Evolutionary conservation across 257 asterid species (phyloP).

Genomic region (Schizonepeta tenuifolia): DNA sequence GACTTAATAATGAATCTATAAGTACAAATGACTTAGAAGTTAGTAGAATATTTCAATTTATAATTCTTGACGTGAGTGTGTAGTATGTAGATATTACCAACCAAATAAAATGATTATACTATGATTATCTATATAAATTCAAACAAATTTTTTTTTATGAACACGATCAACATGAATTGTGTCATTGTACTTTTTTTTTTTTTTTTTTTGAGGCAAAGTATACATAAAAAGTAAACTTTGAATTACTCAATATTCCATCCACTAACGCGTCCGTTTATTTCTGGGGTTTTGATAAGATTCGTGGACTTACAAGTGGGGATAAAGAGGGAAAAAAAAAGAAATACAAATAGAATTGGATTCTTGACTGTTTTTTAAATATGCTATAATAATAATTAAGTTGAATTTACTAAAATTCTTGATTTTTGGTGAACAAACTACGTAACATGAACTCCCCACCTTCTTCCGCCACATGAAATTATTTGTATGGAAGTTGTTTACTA

Average conservation of each 20-base stretch:
- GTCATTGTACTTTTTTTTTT: too few species aligned
- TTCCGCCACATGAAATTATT: background rate
- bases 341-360: background rate
- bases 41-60: too few species aligned
- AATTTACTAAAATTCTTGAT: background rate
- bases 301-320: background rate
- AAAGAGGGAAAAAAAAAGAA: background rate
- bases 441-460: background rate
- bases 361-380: background rate
- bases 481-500: too few species aligned
- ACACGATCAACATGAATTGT: too few species aligned
- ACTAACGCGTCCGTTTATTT: background rate
- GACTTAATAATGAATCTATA: too few species aligned
- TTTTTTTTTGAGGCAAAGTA: too few species aligned
- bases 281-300: background rate
- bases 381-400: background rate
- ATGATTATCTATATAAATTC: too few species aligned
- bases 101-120: too few species aligned
- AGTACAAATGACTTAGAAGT: too few species aligned
- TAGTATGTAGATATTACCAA: too few species aligned
- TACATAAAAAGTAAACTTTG: background rate
- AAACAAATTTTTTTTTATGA: too few species aligned
- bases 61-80: too few species aligned
- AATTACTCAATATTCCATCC: background rate
- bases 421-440: background rate